Evolutionary conservation across 1,139 yeast species (phyloP), one percentile per base, ranked within the genome.

Genomic region (Hansenula sp.): DNA sequence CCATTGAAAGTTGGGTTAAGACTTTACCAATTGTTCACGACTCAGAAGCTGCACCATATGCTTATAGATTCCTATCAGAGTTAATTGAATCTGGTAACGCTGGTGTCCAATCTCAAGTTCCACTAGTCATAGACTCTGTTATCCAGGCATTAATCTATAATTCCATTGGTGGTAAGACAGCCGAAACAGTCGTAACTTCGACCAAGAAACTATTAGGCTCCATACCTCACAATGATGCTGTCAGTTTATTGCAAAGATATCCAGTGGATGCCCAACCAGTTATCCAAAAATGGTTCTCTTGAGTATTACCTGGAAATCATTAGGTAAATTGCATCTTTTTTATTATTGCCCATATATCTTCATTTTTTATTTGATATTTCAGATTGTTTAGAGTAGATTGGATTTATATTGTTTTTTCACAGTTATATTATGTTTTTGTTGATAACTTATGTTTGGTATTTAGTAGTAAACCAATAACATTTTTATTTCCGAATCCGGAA

Each of bases 21-120:
- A 76, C 90, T 13, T 76, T 93, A 55, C 99, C 99, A 27, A 77
- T 91, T 39, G 67, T 82, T 17, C 84, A 82, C 55, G 97, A 93
- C 64, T 87, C 82, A 37, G 94, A 87, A 55, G 96, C 95, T 9
- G 97, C 98, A 2, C 82, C 90, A n/a, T 88, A 74, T 64, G 83
- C 90, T 24, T 93, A 89, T 66, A 71, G 76, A 52, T 91, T 89
- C 62, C 72, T 93, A 58, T 70, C 83, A 27, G 87, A 84, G 51
- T 71, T 93, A 57, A 83, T 91, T 41, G 84, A 84, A 40, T 76
- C 74, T 50, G 76, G 78, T 45, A 94, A 89, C 54, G 78, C 84
- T 4, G 71, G 81, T 5, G 77, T 89, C 36, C 63, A 69, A 27
- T 60, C 71, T 17, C 81, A 82, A 48, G 63, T 81, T 13, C 81